Evolutionary conservation across 495 filamentous ascomycete genomes (phyloP), one percentile per base, ranked within the genome.

Genomic region (Xylaria acuta): DNA sequence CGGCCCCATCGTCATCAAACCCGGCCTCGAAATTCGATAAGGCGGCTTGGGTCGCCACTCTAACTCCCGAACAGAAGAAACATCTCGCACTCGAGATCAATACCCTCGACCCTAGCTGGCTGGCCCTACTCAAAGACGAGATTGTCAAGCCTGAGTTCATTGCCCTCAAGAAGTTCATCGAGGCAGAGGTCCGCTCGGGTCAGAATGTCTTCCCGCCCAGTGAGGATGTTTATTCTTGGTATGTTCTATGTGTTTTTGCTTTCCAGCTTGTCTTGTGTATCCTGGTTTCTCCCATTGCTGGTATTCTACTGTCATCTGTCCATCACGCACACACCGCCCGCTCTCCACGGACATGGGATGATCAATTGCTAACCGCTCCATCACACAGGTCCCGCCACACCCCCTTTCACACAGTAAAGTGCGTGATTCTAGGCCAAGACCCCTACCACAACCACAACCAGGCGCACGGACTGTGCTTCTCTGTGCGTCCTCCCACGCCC

Each of bases 391-490:
- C 93, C 64, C 91, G 94, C 41, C 90, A 97, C 80, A 98, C 95
- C 1, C 97, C 96, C 34, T 88, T 98, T 68, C 81, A 91, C 83
- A 91, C 83, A 2, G 95, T 98, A 69, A 96, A 95, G 77, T 90
- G 90, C 59, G 94, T 99, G 9, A 92, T 99, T 80, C 76, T 98
- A 54, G 96, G 97, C 72, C 96, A 99, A 83, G 96, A 99, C 80
- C 96, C 96, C 6, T 99, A 99, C 81, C 96, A 98, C 84, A 96
- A 97, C 80, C 75, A 86, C 82, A 97, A 97, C 83, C 96, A 99
- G 87, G 96, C 96, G 43, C 95, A 97, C 82, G 96, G 96, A 32
- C 89, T 99, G 58, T 93, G 90, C 80, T 99, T 99, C 88, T 97
- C 93, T 22, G 94, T 98, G 65, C 94, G 92, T 0, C 90, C 96